Evolutionary conservation across 805 yeast species (phyloP).

Genomic region (Lipomyces sp.): DNA sequence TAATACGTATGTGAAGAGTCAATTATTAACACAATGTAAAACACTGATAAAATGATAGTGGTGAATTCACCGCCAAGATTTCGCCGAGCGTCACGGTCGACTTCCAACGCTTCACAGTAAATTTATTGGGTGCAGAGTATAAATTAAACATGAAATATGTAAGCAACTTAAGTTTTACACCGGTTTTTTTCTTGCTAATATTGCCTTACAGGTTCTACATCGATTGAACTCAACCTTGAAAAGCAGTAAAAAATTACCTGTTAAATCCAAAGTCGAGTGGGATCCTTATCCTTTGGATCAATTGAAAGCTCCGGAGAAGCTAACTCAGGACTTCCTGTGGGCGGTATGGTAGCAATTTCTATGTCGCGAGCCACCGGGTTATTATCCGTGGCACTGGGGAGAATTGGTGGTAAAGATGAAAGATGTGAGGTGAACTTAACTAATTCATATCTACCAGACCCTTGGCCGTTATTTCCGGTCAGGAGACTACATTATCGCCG

Average conservation of each 20-base stretch:
- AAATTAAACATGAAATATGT: not conserved
- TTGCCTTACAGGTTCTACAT: not conserved
- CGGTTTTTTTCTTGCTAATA: not conserved
- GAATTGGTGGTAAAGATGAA: too few species aligned
- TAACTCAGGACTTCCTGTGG: constrained; percentile 3
- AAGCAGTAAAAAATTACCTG: not conserved
- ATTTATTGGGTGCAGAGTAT: not conserved
- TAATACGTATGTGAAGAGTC: not conserved
- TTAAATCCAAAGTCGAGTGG: not conserved
- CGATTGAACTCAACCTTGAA: not conserved
- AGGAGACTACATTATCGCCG: constrained; percentile 64
- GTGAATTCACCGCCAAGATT: not conserved
- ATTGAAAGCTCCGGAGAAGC: not conserved
- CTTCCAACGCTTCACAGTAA: not conserved
- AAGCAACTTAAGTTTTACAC: not conserved
- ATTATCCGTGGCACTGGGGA: not conserved
- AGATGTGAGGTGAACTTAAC: too few species aligned
- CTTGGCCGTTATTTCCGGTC: constrained; percentile 51
- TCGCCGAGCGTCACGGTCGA: not conserved
- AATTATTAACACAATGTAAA: too few species aligned
- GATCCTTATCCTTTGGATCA: not conserved
- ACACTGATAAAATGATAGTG: not conserved
- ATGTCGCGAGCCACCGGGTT: not conserved
- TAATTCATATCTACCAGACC: not conserved
- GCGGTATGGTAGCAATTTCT: not conserved